Percentiles rank a stretch among this genome's conserved stretches.
phyloP scores from a whole-genome alignment of 495 filamentous ascomycete genomes.

The Friedmanniomyces simplex region DNA sequence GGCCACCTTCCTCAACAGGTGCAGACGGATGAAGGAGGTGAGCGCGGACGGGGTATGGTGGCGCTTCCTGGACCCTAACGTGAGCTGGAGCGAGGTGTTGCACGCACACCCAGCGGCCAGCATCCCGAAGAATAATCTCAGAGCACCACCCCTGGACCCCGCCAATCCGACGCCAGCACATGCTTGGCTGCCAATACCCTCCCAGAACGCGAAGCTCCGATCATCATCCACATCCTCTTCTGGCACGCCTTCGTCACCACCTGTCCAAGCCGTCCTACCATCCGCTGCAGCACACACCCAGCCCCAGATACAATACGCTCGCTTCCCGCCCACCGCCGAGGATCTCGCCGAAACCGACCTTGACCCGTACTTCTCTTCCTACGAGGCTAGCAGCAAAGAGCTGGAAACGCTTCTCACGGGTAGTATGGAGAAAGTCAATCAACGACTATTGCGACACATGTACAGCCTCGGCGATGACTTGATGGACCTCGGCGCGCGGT shows the following conservation, averaged over 20 bases:
- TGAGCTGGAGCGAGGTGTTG: slow-evolving; percentile 94
- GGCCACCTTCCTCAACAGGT: slow-evolving; percentile 86
- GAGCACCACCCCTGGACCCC: slow-evolving; percentile 84
- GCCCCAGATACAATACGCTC: slow-evolving; percentile 57
- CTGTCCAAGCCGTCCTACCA: slow-evolving; percentile 34
- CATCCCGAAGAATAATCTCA: slow-evolving; percentile 86
- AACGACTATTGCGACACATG: slow-evolving; percentile 74
- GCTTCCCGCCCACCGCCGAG: slow-evolving; percentile 72
- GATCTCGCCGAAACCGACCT: slow-evolving; percentile 77
- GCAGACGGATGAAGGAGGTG: slow-evolving; percentile 84
- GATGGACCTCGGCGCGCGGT: slow-evolving; percentile 81
- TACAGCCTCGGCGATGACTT: slow-evolving; percentile 75
- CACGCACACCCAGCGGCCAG: slow-evolving; percentile 80
- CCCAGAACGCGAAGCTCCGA: slow-evolving; percentile 75
- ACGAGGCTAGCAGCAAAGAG: slow-evolving; percentile 78
- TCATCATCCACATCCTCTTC: slow-evolving; percentile 39
- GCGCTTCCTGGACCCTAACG: slow-evolving; percentile 94
- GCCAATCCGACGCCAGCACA: slow-evolving; percentile 86
- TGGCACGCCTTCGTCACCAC: slow-evolving; percentile 45
- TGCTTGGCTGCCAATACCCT: slow-evolving; percentile 74
- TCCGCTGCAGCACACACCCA: slow-evolving; percentile 47
- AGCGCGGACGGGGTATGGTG: slow-evolving; percentile 92
- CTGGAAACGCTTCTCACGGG: slow-evolving; percentile 78
- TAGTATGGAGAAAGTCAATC: slow-evolving; percentile 90
- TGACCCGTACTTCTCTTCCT: slow-evolving; percentile 89